Evolutionary conservation across 106 monocot species (phyloP).

Genomic region (Cymbidium sinense): DNA sequence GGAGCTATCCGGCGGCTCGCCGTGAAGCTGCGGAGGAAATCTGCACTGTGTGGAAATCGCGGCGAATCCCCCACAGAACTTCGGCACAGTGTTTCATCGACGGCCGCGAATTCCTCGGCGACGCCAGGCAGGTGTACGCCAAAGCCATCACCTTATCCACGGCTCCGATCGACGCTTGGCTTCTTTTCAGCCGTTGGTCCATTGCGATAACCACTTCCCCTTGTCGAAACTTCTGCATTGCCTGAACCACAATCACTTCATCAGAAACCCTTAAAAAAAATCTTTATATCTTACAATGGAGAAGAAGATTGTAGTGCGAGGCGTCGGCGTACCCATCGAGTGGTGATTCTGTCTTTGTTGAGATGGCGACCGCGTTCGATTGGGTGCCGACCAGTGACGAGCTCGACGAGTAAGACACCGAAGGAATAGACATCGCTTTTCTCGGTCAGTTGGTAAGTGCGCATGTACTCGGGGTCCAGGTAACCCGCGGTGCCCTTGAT

Average conservation of each 20-base stretch:
- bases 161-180: constrained; percentile 32
- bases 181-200: constrained; percentile 58
- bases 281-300: too few relatives aligned
- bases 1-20: too few relatives aligned
- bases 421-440: too few relatives aligned
- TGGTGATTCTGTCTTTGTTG: constrained; percentile 57
- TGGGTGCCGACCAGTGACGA: too few relatives aligned
- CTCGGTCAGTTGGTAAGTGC: too few relatives aligned
- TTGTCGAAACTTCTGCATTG: constrained; percentile 38
- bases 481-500: constrained; percentile 57
- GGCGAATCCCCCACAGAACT: constrained; percentile 62
- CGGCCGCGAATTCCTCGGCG: constrained; percentile 46
- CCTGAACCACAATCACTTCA: constrained; percentile 26
- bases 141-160: constrained; percentile 47
- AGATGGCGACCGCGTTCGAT: constrained; percentile 48
- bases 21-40: not conserved
- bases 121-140: constrained; percentile 35
- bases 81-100: constrained; percentile 61
- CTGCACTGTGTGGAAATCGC: constrained; percentile 30
- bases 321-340: constrained; percentile 40
- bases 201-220: constrained; percentile 67
- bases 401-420: too few relatives aligned
- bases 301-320: too few relatives aligned
- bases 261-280: too few relatives aligned
- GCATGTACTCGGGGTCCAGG: too few relatives aligned